Base-by-base conservation (phyloP, 306 rosid genomes). In the Pyrus betulifolia region DNA sequence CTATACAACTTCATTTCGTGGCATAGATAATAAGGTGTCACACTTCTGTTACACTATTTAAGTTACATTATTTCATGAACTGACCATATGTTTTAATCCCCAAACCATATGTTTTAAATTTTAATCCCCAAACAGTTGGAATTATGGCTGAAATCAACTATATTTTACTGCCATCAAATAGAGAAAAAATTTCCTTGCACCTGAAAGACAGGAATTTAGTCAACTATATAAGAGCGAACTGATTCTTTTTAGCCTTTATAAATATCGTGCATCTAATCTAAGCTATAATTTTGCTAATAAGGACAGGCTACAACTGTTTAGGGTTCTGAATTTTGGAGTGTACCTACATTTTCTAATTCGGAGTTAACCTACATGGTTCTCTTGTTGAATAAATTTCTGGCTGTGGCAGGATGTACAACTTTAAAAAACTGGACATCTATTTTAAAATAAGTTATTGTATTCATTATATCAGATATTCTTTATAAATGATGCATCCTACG, bases 11-110 rank as follows among this genome's bases (percentile, higher is more conserved):
- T 95, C 98, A 70, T 95, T 95, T 80, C 97, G 97, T 60, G 98
- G 98, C 82, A 84, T 95, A 83, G 98, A 92, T 86, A 95, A 92
- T 82, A 92, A 95, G 98, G 98, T 95, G 42, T 78, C 55, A n/a
- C 52, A 76, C 74, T 80, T 78, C 66, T 70, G 33, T 63, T 23
- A 17, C 70, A 61, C 19, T 33, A 3, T 35, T 55, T 55, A 4
- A 55, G 49, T 11, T 72, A 11, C n/a, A 17, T 21, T 13, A n/a
- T 71, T 72, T 55, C 38, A 12, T 31, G 67, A 18, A 40, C 22
- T 13, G 67, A 57, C 35, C 30, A 38, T 11, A 6, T 72, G 19
- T 57, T 15, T 44, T 45, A 57, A 57, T 31, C 31, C 31, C 31
- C 11, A 71, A 30, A 54, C 11, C 46, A 38, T 11, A 6, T 72